Evolutionary conservation across 192 early-diverging fungal species (phyloP).

Genomic region (Rhizophagus sp.): DNA sequence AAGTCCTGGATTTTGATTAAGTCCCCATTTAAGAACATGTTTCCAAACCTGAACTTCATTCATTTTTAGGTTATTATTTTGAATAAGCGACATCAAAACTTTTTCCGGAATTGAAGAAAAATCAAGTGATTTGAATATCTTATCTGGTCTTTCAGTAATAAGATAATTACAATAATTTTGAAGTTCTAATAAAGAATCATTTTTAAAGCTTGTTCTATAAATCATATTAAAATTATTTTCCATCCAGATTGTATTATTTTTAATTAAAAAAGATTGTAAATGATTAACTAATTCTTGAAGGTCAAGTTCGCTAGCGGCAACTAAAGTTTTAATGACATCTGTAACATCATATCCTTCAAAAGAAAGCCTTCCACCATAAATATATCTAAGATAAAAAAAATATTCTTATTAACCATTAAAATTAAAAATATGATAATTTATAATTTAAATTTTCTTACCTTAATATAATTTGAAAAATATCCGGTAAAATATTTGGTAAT

Average conservation of each 20-base stretch:
- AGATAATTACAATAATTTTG: not conserved
- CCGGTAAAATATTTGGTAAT: no score
- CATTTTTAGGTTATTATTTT: not conserved
- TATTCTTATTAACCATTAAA: no score
- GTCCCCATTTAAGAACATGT: not conserved
- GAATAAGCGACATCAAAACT: not conserved
- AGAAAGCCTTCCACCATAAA: not conserved
- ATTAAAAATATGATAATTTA: no score
- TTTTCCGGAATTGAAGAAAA: not conserved
- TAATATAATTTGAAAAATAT: no score
- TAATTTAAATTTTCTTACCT: no score
- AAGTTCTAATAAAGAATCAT: not conserved
- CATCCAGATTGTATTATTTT: not conserved
- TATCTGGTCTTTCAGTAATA: not conserved
- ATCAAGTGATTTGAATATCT: not conserved
- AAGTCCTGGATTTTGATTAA: not conserved
- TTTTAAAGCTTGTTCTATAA: not conserved
- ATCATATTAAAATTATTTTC: not conserved
- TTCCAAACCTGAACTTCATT: not conserved
- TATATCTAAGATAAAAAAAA: not conserved
- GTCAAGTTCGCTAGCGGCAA: not conserved
- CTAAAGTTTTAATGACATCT: not conserved
- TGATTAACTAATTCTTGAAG: not conserved
- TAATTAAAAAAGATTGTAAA: not conserved
- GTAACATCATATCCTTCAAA: not conserved